Evolutionary conservation across 2,329 filamentous ascomycete species (phyloP).

Genomic region (Clarireedia sp.): DNA sequence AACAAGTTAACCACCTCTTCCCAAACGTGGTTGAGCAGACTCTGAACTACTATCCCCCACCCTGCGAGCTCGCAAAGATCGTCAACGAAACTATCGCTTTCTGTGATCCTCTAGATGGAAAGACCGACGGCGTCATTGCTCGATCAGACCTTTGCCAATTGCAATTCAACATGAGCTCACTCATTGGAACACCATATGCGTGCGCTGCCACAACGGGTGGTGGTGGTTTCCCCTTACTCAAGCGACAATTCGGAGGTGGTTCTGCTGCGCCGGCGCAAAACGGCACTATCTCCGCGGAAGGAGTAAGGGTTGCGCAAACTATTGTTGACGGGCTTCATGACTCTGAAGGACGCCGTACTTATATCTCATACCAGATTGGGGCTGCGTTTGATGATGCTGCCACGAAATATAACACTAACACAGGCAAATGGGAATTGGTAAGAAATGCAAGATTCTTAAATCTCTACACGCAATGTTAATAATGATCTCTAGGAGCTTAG

Average conservation of each 20-base stretch:
- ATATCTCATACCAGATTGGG: slow-evolving; percentile 31
- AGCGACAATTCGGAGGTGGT: not conserved
- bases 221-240: not conserved
- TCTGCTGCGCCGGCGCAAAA: slow-evolving; percentile 16
- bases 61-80: slow-evolving; percentile 42
- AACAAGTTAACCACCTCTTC: slow-evolving; percentile 37
- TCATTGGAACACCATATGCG: slow-evolving; percentile 38
- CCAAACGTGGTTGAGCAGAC: slow-evolving; percentile 34
- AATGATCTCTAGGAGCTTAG: too few species aligned
- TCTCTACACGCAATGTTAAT: slow-evolving; percentile 9
- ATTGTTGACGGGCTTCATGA: slow-evolving; percentile 32
- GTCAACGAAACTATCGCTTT: slow-evolving; percentile 45
- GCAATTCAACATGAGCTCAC: slow-evolving; percentile 36
- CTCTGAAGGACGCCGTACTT: slow-evolving; percentile 30
- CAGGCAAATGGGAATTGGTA: not conserved
- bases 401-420: not conserved
- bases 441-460: not conserved
- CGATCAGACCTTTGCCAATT: slow-evolving; percentile 40
- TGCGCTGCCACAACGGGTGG: slow-evolving; percentile 29
- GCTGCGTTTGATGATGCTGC: not conserved
- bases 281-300: slow-evolving; percentile 22
- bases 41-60: slow-evolving; percentile 35
- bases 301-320: slow-evolving; percentile 29
- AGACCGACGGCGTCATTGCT: slow-evolving; percentile 44
- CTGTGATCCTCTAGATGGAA: slow-evolving; percentile 48